These are phyloP conservation scores for Cladosporium austrohemisphaericum DNA, from an alignment of 2,329 filamentous ascomycete genomes.

Conservation along the genomic window DNA sequence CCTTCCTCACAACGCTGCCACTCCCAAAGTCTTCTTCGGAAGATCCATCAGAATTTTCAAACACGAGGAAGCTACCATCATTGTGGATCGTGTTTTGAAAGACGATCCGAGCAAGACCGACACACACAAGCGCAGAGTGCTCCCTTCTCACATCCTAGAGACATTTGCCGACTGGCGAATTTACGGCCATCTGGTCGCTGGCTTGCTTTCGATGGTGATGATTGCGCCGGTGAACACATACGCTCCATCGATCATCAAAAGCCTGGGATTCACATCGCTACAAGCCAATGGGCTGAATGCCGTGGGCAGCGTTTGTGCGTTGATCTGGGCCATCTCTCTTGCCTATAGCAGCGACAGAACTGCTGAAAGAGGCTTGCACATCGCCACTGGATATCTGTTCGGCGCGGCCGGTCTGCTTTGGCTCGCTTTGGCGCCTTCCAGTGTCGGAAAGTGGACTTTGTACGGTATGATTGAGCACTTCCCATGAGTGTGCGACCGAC, in stretches of 20 bases:
- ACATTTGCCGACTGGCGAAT: slow-evolving; percentile 1
- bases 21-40: slow-evolving; percentile 1
- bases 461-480: neutral
- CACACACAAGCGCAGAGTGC: neutral
- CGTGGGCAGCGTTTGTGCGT: neutral
- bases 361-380: neutral
- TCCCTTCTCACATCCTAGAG: neutral
- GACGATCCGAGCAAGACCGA: neutral
- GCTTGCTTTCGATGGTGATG: neutral
- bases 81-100: neutral
- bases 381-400: neutral
- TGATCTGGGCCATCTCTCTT: neutral
- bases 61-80: neutral
- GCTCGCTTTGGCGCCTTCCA: neutral
- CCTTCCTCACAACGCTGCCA: neutral
- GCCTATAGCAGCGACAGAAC: neutral
- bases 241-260: neutral
- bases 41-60: neutral
- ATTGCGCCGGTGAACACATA: slow-evolving; percentile 1
- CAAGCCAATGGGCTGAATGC: slow-evolving; percentile 2
- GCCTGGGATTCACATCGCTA: slow-evolving; percentile 1
- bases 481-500: neutral
- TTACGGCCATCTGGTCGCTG: neutral
- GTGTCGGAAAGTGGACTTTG: neutral
- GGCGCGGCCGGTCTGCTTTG: neutral